Percentiles rank a stretch among this genome's conserved stretches.
Evolutionary conservation across 805 yeast species (phyloP).

Genomic region (Debaryomyces castellii): DNA sequence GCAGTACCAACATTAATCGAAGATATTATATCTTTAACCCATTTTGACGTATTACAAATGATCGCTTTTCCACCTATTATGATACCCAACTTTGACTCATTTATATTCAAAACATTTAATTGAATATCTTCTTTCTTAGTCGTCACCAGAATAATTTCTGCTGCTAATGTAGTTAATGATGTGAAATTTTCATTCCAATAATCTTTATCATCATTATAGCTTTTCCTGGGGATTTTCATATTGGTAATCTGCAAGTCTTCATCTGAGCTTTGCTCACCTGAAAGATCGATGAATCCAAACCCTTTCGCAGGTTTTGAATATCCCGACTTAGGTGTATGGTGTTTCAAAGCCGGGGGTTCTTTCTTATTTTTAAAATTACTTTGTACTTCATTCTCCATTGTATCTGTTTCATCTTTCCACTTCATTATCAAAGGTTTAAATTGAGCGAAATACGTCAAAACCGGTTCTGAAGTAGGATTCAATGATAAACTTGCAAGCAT

Average conservation of each 20-base stretch:
- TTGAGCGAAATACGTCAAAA: constrained; percentile 21
- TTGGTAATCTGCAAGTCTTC: not conserved
- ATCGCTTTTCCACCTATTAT: constrained; percentile 9
- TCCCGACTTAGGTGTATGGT: not conserved
- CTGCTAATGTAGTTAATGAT: constrained; percentile 10
- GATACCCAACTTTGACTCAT: constrained; percentile 6
- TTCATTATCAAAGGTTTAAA: constrained; percentile 28
- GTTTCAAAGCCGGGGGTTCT: not conserved
- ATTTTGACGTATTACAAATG: constrained; percentile 12
- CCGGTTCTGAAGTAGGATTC: constrained; percentile 4
- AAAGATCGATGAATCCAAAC: constrained; percentile 29
- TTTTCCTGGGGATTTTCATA: not conserved
- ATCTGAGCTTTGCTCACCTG: constrained; percentile 9
- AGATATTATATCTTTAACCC: constrained; percentile 12
- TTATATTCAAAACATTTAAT: constrained; percentile 4
- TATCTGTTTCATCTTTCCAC: constrained; percentile 3
- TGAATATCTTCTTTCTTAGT: not conserved
- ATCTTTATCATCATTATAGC: constrained; percentile 2
- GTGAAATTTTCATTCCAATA: constrained; percentile 13
- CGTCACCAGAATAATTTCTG: constrained; percentile 14
- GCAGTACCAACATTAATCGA: not conserved
- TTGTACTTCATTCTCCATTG: not conserved
- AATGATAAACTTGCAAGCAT: constrained; percentile 14
- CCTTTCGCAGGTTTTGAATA: constrained; percentile 24
- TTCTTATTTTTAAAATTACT: not conserved